Evolutionary conservation across 129 eudicot genomes (phyloP).

Genomic region (Logfia minima): DNA sequence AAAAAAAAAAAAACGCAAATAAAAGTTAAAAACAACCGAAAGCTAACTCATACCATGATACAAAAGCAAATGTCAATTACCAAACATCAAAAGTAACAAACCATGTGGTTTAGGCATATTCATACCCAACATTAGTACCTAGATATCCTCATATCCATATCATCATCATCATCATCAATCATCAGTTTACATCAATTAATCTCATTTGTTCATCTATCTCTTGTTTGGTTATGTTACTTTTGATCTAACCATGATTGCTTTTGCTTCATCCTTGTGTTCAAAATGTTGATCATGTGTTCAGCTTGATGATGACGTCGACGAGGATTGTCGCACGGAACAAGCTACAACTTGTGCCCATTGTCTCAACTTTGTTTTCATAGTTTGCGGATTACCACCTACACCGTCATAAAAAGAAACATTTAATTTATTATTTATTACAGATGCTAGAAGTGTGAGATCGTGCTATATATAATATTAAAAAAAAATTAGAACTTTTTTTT

Average conservation of each 20-base stretch:
- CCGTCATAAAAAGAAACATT: not conserved
- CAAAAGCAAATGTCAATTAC: slow-evolving; percentile 34
- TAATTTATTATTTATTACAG: not conserved
- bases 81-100: slow-evolving; percentile 34
- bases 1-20: not conserved
- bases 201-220: slow-evolving; percentile 19
- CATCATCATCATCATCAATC: too few species aligned
- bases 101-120: slow-evolving; percentile 24
- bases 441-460: too few species aligned
- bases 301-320: slow-evolving; percentile 31
- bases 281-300: slow-evolving; percentile 19
- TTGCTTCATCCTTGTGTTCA: slow-evolving; percentile 15
- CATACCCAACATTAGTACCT: slow-evolving; percentile 22
- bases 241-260: slow-evolving; percentile 20
- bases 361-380: slow-evolving; percentile 60
- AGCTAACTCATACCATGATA: slow-evolving; percentile 33
- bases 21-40: slow-evolving; percentile 29
- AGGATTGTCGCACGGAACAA: slow-evolving; percentile 63
- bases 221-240: slow-evolving; percentile 20
- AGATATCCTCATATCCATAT: not conserved
- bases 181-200: slow-evolving; percentile 15
- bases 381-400: slow-evolving; percentile 63
- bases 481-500: too few species aligned
- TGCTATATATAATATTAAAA: too few species aligned
- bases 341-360: slow-evolving; percentile 85